These are phyloP conservation scores for Ogataea haglerorum DNA, from an alignment of 805 yeast species.

Conservation along the genomic window DNA sequence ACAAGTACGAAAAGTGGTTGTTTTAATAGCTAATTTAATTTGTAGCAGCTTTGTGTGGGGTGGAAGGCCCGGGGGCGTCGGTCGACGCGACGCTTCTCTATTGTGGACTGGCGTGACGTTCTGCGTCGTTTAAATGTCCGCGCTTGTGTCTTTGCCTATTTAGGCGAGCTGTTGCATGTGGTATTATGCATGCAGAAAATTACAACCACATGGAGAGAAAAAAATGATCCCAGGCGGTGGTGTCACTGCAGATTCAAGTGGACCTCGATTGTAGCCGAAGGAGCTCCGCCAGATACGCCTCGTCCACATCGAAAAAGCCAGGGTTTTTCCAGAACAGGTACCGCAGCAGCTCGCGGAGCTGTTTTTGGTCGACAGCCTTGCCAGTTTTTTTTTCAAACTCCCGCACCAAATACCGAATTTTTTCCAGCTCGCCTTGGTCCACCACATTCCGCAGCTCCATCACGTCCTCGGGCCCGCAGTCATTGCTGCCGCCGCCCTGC, in stretches of 20 bases:
- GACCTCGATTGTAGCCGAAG: conserved; percentile 33
- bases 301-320: conserved; percentile 52
- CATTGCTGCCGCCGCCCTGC: conserved; percentile 69
- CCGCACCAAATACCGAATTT: conserved; percentile 61
- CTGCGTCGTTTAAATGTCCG: conserved; percentile 2
- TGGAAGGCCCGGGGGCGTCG: not conserved
- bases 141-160: not conserved
- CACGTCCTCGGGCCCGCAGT: conserved; percentile 60
- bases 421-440: conserved; percentile 68
- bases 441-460: conserved; percentile 46
- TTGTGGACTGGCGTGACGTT: not conserved
- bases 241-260: not conserved
- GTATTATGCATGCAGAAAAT: conserved; percentile 2
- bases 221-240: not conserved
- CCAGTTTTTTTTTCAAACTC: conserved; percentile 58
- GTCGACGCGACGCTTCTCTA: not conserved
- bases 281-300: conserved; percentile 40
- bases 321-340: conserved; percentile 56
- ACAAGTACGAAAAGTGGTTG: not conserved
- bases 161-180: not conserved
- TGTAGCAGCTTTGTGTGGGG: conserved; percentile 1
- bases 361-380: conserved; percentile 47
- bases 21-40: not conserved
- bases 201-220: not conserved
- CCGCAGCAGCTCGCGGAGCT: conserved; percentile 53